Evolutionary conservation across 345 rosid species (phyloP).

Genomic region (Acer saccharum): DNA sequence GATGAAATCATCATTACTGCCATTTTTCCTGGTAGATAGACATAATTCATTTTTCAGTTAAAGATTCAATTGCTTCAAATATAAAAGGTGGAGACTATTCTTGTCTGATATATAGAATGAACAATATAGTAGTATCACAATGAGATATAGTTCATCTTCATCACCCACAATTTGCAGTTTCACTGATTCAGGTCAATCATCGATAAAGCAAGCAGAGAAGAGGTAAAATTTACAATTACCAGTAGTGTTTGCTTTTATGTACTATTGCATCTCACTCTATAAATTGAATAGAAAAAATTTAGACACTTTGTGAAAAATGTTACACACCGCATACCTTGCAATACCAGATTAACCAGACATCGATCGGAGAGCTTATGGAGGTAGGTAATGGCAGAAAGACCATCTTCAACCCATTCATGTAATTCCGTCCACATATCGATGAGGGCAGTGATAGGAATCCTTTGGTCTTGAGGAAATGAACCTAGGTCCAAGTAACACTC

Average conservation of each 20-base stretch:
- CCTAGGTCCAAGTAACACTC: constrained; percentile 65
- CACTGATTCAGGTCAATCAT: not conserved
- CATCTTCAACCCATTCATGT: constrained; percentile 31
- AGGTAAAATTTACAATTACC: not conserved
- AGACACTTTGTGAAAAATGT: not conserved
- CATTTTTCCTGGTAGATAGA: constrained; percentile 39
- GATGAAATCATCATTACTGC: constrained; percentile 31
- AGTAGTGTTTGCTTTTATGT: not conserved
- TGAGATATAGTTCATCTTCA: not conserved
- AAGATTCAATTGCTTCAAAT: not conserved
- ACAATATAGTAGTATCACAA: not conserved
- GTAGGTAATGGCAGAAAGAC: constrained; percentile 26
- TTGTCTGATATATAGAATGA: no score
- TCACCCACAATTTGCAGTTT: not conserved
- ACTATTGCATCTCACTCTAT: not conserved
- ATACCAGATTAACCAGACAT: constrained; percentile 42
- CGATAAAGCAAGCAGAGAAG: not conserved
- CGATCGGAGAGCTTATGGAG: constrained; percentile 44
- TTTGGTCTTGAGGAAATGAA: constrained; percentile 59
- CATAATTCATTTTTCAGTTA: constrained; percentile 4
- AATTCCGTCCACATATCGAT: constrained; percentile 61
- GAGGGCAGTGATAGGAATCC: constrained; percentile 45
- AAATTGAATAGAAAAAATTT: not conserved
- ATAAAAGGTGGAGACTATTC: no score
- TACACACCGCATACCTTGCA: constrained; percentile 33